Evolutionary conservation across 192 early-diverging fungal species (phyloP).

Genomic region (Lunasporangiospora selenospora): DNA sequence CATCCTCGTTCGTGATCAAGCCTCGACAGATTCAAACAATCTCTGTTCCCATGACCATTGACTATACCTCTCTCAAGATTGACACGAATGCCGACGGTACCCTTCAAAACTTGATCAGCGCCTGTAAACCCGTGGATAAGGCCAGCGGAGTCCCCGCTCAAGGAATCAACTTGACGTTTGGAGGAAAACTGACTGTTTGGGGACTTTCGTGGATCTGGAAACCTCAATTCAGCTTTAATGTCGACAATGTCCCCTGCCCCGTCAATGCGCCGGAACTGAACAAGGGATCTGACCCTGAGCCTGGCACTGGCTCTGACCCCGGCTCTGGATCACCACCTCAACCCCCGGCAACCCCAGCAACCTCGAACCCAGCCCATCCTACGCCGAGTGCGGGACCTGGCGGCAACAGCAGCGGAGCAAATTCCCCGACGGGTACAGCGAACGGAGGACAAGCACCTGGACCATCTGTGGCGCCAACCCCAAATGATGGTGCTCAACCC

Average conservation of each 20-base stretch:
- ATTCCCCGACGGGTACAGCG: no score
- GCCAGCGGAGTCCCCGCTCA: neutral
- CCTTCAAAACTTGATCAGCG: constrained; percentile 11
- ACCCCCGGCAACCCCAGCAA: neutral
- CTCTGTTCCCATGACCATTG: constrained; percentile 32
- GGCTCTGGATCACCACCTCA: no score
- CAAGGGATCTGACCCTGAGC: neutral
- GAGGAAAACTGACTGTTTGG: constrained; percentile 32
- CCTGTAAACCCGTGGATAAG: constrained; percentile 11
- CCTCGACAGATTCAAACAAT: constrained; percentile 16
- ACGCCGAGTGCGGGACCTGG: neutral
- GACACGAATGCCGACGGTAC: constrained; percentile 36
- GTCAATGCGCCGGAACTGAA: constrained; percentile 11
- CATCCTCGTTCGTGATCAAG: constrained; percentile 17
- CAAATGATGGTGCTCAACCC: no score
- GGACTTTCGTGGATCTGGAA: constrained; percentile 40
- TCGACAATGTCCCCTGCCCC: constrained; percentile 23
- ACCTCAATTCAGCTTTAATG: constrained; percentile 43
- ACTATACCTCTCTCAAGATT: constrained; percentile 28
- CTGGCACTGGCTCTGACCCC: no score
- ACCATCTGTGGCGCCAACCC: no score
- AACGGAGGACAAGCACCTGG: no score
- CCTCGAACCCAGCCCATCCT: neutral
- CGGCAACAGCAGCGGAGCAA: no score
- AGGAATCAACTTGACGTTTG: constrained; percentile 24